Evolutionary conservation across 306 rosid species (phyloP), one percentile per base, ranked within the genome.

Genomic region (Gleditsia sinensis): DNA sequence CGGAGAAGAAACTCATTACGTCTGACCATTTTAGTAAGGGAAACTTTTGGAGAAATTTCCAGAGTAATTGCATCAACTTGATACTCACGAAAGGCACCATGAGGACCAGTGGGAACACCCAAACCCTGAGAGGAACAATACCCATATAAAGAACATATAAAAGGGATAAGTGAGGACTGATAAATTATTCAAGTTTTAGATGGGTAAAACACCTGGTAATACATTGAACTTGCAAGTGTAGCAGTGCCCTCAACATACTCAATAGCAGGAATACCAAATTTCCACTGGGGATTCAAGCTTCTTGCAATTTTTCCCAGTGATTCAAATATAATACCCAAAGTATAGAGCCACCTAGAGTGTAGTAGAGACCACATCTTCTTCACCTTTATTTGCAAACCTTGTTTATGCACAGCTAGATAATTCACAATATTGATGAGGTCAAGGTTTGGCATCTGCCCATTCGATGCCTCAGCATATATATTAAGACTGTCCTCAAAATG

Each of bases 381-480:
- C 77, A 91, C 91, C 80, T 90, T 90, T 57, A 86, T 84, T 76
- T 78, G 83, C 76, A 94, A 83, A 68, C 97, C 95, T 73, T 87
- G 97, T 85, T 89, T 88, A 79, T 94, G 94, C 34, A 87, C 95
- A 1, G 97, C 95, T 66, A 92, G 76, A 81, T 88, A 88, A 78
- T 90, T 92, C 61, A 94, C 97, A 9, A 88, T 80, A 87, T 94
- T 94, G 85, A 94, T 86, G 68, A 94, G 96, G 81, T 94, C 98
- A 23, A 94, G 96, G 78, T 92, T 94, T 63, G 96, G 97, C 97
- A 94, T 94, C 88, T 92, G 95, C 32, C 98, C 97, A 4, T 94
- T 94, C 40, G 98, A 90, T 39, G 95, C 93, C 85, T 94, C 98
- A 9, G 98, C 95, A 81, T 87, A 88, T 67, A 92, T 79, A 80